Evolutionary conservation across 345 rosid species (phyloP).

Genomic region (Acer campestre): DNA sequence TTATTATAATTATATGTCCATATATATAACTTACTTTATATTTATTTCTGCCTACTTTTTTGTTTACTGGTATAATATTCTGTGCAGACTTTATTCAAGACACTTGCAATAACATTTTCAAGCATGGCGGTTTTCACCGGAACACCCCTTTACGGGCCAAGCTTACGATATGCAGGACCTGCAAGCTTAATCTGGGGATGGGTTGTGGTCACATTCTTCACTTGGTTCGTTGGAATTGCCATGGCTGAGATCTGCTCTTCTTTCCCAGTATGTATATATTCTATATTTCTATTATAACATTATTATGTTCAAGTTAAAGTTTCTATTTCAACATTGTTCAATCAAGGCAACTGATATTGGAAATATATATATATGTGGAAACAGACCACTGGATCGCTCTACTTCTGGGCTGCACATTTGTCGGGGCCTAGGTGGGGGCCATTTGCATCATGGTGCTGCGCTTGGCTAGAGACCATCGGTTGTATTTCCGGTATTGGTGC

Average conservation of each 20-base stretch:
- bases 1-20: too few species aligned
- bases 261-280: constrained; percentile 45
- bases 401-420: constrained; percentile 71
- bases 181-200: constrained; percentile 70
- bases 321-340: neutral
- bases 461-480: constrained; percentile 73
- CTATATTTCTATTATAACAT: too few species aligned
- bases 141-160: constrained; percentile 60
- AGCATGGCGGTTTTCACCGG: constrained; percentile 68
- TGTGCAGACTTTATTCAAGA: constrained; percentile 58
- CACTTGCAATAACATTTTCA: constrained; percentile 65
- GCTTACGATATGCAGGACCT: constrained; percentile 61
- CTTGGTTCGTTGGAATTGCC: constrained; percentile 62
- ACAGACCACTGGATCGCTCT: constrained; percentile 75
- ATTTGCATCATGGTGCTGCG: constrained; percentile 71
- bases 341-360: neutral
- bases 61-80: neutral
- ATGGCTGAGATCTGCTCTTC: constrained; percentile 77
- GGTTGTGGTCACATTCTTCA: constrained; percentile 66
- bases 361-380: neutral
- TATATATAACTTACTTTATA: too few species aligned
- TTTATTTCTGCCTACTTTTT: neutral
- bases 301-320: too few species aligned
- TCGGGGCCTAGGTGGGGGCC: constrained; percentile 72
- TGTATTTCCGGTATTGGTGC: constrained; percentile 60